Evolutionary conservation across 495 filamentous ascomycete genomes (phyloP), one percentile per base, ranked within the genome.

Genomic region (Penicillium pancosmium): DNA sequence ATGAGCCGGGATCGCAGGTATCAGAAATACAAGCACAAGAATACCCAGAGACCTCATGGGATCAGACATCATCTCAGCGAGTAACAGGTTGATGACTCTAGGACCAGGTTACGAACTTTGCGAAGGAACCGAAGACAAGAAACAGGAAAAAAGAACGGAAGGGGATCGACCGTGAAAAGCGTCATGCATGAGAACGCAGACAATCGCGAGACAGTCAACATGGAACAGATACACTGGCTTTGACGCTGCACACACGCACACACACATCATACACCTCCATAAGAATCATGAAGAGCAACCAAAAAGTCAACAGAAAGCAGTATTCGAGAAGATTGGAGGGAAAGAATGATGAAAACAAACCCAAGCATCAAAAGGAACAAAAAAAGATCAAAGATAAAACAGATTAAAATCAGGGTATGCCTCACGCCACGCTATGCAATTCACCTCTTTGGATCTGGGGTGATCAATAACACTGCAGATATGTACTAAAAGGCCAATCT

Each of bases 371-470:
- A 38, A 5, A n/a, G 36, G 10, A 9, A 49, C 50, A 36, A 18
- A 10, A 43, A 57, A 50, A 13, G 8, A 57, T n/a, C 19, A 48
- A 62, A 51, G 6, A 50, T 34, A 25, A 53, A 57, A 57, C 38
- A 69, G 40, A 55, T 59, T 54, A 56, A 68, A 71, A 65, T 68
- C 67, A 74, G 76, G 77, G 75, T 78, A 78, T 78, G 76, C 70
- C 75, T 63, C 77, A 77, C 77, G 77, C 77, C 76, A 78, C 77
- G 77, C 77, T 80, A 80, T 80, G 77, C 77, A 68, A 68, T 62
- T 68, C 69, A 62, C 66, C 57, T 48, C 18, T 60, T 50, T 52
- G 47, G 52, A 58, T 62, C 31, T 57, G 66, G 66, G 57, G 65
- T 59, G 50, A 67, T 67, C 57, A 62, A 66, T 50, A 69, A 73